Percentiles rank a stretch among this genome's conserved stretches.
These are phyloP conservation scores for Botryosphaeria dothidea DNA, from an alignment of 2,329 filamentous ascomycete species.

Conservation along the genomic window DNA sequence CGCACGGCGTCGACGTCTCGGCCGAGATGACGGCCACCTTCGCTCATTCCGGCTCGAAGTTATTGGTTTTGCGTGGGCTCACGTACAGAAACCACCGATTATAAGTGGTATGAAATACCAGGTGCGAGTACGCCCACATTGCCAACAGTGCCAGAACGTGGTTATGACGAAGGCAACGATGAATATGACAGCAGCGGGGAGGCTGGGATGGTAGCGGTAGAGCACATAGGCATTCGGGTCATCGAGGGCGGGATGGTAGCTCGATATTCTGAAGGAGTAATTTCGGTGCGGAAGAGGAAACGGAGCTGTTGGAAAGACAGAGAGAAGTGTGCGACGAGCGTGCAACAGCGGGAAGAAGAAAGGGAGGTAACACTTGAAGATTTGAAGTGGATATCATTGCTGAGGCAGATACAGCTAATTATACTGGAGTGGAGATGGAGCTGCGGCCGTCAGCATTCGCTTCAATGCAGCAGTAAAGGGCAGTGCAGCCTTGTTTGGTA, in stretches of 20 bases:
- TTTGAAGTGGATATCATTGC: neutral
- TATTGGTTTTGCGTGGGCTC: neutral
- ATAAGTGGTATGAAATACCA: conserved; percentile 8
- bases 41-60: neutral
- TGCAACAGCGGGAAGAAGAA: neutral
- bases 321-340: neutral
- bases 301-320: neutral
- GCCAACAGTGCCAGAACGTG: conserved; percentile 3
- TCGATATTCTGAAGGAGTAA: neutral
- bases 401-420: neutral
- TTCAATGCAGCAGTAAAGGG: conserved; percentile 17
- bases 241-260: neutral
- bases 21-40: neutral
- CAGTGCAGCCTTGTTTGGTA: neutral
- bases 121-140: neutral
- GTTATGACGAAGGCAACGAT: conserved; percentile 6
- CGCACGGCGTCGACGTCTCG: neutral
- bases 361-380: neutral
- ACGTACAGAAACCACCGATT: conserved; percentile 4
- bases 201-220: conserved; percentile 35
- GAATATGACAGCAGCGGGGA: conserved; percentile 32
- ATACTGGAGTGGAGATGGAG: neutral
- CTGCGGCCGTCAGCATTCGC: neutral
- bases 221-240: conserved; percentile 20
- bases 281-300: neutral